Evolutionary conservation across 2,329 filamentous ascomycete species (phyloP).

Genomic region (Fusarium caatingaense): DNA sequence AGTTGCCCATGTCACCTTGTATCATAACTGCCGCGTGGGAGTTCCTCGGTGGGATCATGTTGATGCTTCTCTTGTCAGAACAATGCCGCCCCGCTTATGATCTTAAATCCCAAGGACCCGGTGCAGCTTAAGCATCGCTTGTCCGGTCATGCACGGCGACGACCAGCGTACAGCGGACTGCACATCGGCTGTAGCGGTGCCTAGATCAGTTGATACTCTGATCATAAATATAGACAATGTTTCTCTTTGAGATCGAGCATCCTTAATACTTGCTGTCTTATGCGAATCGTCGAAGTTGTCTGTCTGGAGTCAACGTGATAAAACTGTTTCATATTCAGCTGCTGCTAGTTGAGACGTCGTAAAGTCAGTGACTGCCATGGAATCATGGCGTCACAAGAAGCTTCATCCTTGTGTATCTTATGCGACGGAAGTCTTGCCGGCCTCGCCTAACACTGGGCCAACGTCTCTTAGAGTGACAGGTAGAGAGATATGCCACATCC

Average conservation of each 20-base stretch:
- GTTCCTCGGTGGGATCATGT: constrained; percentile 26
- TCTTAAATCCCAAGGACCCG: constrained; percentile 33
- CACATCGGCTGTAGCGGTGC: background rate
- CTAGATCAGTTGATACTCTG: background rate
- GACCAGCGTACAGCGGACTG: background rate
- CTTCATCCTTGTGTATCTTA: constrained; percentile 29
- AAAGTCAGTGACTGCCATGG: constrained; percentile 26
- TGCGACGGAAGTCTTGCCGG: constrained; percentile 38
- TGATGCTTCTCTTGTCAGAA: constrained; percentile 25
- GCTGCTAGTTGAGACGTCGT: constrained; percentile 36
- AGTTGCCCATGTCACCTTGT: background rate
- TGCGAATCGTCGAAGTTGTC: constrained; percentile 6
- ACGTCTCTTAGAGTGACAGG: constrained; percentile 24
- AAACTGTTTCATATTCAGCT: constrained; percentile 43
- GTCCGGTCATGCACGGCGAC: constrained; percentile 5
- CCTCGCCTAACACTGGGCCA: constrained; percentile 39
- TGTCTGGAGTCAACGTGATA: constrained; percentile 16
- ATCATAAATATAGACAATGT: background rate
- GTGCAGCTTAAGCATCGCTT: constrained; percentile 33
- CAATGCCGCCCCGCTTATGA: constrained; percentile 26
- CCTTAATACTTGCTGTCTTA: background rate
- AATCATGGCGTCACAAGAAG: constrained; percentile 22
- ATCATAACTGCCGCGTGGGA: constrained; percentile 4
- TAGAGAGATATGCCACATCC: constrained; percentile 11
- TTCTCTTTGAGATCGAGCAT: background rate